Base-by-base conservation (phyloP, 805 yeast species). In the Saccharomyces cerevisiae region DNA sequence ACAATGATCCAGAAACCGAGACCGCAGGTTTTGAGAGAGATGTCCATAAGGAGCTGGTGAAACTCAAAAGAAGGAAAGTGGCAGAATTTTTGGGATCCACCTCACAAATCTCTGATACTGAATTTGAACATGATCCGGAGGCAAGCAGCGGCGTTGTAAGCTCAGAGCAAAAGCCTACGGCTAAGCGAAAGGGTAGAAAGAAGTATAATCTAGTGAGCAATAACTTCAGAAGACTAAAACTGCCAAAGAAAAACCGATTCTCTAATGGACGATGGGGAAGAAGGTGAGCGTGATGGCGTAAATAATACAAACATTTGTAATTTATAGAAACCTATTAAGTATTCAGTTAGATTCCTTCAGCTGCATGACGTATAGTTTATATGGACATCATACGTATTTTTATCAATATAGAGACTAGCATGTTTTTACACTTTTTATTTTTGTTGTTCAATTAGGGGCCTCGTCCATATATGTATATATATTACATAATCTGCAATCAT, bases 211-310 rank as follows among this genome's bases (percentile, higher is more conserved):
- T 62, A 36, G 73, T 75, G 24, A 79, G 78, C 55, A 71, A 67
- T 60, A 82, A 82, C 62, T 82, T 73, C 68, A 79, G 78, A 59
- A 69, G 82, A 54, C 68, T 79, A 51, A 82, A 80, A 63, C 73
- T 82, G 48, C 79, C 79, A 46, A 78, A 73, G 49, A 76, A 78
- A 11, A 64, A 78, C 41, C 58, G 73, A n/a, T 70, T 68, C 52
- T 65, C 68, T 26, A 74, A 73, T 60, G 75, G 74, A 59, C 74
- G 75, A 56, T 69, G 81, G 57, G 66, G 68, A 63, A 69, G 70
- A 59, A 36, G 43, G 13, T 36, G 24, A 36, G 11, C 43, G 17
- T 17, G 4, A 36, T 17, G 9, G 17, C 10, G 8, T 17, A 6
- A 32, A 13, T 11, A 14, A 13, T 31, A 36, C 22, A 17, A 6